Evolutionary conservation across 179 eudicot genomes (phyloP).

Genomic region (Beta lomatogona): DNA sequence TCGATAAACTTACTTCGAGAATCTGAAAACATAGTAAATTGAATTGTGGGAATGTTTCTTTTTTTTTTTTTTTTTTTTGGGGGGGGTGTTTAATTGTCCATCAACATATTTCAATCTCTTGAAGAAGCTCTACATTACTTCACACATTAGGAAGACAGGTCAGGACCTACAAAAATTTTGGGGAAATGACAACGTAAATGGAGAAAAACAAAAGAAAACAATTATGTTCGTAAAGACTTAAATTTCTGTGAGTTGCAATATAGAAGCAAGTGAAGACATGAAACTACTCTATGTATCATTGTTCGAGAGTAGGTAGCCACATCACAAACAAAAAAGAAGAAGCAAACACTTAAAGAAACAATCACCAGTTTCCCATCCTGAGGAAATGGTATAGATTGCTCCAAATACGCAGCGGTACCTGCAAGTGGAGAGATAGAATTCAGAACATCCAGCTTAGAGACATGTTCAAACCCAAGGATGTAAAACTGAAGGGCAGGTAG

Average conservation of each 20-base stretch:
- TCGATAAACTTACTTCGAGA: neutral
- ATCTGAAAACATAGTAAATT: neutral
- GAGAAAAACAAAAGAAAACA: too few relatives aligned
- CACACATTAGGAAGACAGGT: neutral
- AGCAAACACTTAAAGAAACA: slow-evolving; percentile 5
- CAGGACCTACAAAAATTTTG: neutral
- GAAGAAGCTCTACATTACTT: too few relatives aligned
- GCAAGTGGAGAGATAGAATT: slow-evolving; percentile 32
- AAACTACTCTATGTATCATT: neutral
- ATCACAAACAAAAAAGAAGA: neutral
- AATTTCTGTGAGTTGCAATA: neutral
- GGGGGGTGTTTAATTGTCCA: too few relatives aligned
- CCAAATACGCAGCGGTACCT: slow-evolving; percentile 86
- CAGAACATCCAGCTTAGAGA: slow-evolving; percentile 5
- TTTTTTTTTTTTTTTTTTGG: too few relatives aligned
- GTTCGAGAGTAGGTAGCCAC: neutral
- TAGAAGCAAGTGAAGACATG: neutral
- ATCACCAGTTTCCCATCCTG: slow-evolving; percentile 90
- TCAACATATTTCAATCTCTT: too few relatives aligned
- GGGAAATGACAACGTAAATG: neutral
- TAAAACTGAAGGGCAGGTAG: neutral
- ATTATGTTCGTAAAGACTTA: neutral
- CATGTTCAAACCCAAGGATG: neutral
- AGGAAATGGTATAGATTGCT: slow-evolving; percentile 88
- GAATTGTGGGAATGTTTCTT: neutral